Conservation (phyloP, 192 early-diverging fungal species). For the Coemansia sp. region DNA sequence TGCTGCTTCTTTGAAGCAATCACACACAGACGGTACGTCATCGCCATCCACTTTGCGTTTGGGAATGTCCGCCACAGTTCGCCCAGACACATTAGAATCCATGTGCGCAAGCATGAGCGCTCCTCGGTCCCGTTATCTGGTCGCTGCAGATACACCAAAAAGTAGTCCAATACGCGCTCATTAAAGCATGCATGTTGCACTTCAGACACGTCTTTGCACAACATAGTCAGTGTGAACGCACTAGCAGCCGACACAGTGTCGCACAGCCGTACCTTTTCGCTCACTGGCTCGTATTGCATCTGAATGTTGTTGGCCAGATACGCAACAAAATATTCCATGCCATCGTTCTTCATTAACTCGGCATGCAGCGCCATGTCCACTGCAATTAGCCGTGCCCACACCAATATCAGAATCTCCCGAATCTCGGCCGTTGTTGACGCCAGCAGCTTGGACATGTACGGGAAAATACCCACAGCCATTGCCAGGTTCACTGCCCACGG, state of each 20-base stretch:
- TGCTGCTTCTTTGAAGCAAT: constrained; percentile 56
- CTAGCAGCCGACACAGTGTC: constrained; percentile 58
- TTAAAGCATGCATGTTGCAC: constrained; percentile 84
- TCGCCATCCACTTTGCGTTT: constrained; percentile 57
- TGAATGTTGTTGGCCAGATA: constrained; percentile 75
- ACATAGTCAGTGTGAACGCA: constrained; percentile 88
- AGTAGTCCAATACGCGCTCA: constrained; percentile 52
- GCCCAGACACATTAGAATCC: constrained; percentile 83
- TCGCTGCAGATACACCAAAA: constrained; percentile 48
- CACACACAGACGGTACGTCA: constrained; percentile 38
- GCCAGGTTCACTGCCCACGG: constrained; percentile 94
- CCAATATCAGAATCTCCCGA: constrained; percentile 91
- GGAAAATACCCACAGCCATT: constrained; percentile 92
- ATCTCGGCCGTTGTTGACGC: constrained; percentile 90
- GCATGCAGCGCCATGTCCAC: constrained; percentile 87
- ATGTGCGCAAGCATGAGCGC: constrained; percentile 68
- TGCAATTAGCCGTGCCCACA: constrained; percentile 95
- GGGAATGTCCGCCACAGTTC: constrained; percentile 81
- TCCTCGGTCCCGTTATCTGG: constrained; percentile 51
- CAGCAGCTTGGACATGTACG: constrained; percentile 94
- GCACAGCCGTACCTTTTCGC: constrained; percentile 50
- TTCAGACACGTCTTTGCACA: constrained; percentile 79
- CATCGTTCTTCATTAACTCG: constrained; percentile 89
- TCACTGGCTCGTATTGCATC: constrained; percentile 49
- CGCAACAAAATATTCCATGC: constrained; percentile 89